Evolutionary conservation across 1,284 basidiomycete species (phyloP), one percentile per base, ranked within the genome.

Genomic region (Malassezia restricta): DNA sequence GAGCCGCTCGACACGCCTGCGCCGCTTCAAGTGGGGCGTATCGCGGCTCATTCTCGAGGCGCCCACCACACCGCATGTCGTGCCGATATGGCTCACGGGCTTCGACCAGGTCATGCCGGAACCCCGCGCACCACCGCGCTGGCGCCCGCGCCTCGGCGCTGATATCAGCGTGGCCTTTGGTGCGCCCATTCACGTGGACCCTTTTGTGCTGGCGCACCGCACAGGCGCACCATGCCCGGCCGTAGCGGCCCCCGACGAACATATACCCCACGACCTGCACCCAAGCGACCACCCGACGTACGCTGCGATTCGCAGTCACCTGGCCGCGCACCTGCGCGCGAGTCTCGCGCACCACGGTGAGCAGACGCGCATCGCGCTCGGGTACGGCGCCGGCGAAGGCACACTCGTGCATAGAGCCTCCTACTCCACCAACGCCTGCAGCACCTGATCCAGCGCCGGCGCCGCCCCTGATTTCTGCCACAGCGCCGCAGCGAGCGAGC

Each of bases 21-120:
- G 83, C 6, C 78, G 87, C 41, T 96, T 98, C 76, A 94, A 94
- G 77, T 98, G 92, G 94, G 94, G 92, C 52, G 78, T 95, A 83
- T 88, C 72, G 73, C 86, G 84, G 27, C 54, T 63, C 47, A 35
- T 63, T 24, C 57, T 65, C 43, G 65, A 66, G 35, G 48, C 61
- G 11, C 39, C 47, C 17, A 35, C 20, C 5, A 15, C 46, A 30
- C 91, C 92, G 0, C 74, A 82, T n/a, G 82, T 95, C 51, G 83
- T 96, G 51, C 92, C 92, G 1, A 87, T 95, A 78, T 95, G 88
- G 87, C 79, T 96, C 17, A 83, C 84, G 83, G 63, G 64, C 5
- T 66, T 73, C 20, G 70, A 73, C 42, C 38, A 44, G 11, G 51
- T 73, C 44, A 73, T 73, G 70, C 70, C 70, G 1, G 66, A 73